Conservation (phyloP, 2,329 filamentous ascomycete species). For the Chaetomiaceae sp. region DNA sequence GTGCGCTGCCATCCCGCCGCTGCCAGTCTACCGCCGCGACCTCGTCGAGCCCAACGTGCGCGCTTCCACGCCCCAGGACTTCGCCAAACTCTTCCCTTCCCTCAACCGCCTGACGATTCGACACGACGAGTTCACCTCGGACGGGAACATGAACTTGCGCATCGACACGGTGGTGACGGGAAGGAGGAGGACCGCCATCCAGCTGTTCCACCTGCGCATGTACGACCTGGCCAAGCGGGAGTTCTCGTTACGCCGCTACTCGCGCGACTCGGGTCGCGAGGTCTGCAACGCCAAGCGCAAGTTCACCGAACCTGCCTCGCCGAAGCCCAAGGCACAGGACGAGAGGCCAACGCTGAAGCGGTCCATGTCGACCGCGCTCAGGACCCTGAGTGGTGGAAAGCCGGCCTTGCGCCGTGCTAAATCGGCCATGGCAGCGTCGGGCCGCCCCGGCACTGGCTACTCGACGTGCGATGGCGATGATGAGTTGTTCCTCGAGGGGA, state of each 20-base stretch:
- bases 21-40: slow-evolving; percentile 58
- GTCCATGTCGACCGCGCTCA: slow-evolving; percentile 47
- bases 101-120: slow-evolving; percentile 73
- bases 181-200: slow-evolving; percentile 61
- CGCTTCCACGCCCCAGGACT: slow-evolving; percentile 75
- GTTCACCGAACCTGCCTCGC: slow-evolving; percentile 55
- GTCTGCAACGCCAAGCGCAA: slow-evolving; percentile 80
- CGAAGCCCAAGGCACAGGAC: slow-evolving; percentile 40
- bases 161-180: slow-evolving; percentile 71
- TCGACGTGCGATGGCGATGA: slow-evolving; percentile 32
- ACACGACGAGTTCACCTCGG: slow-evolving; percentile 83
- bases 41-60: slow-evolving; percentile 61
- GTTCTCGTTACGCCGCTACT: slow-evolving; percentile 88
- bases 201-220: slow-evolving; percentile 93
- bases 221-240: slow-evolving; percentile 80
- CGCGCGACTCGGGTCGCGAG: slow-evolving; percentile 86
- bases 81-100: slow-evolving; percentile 82
- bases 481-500: slow-evolving; percentile 27
- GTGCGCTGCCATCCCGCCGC: slow-evolving; percentile 41
- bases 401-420: slow-evolving; percentile 35
- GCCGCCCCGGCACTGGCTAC: slow-evolving; percentile 35
- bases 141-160: slow-evolving; percentile 95
- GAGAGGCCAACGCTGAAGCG: slow-evolving; percentile 40
- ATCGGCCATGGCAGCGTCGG: slow-evolving; percentile 29
- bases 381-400: slow-evolving; percentile 36